Base-by-base conservation (phyloP, 192 early-diverging fungal genomes). In the Jimgerdemannia flammicorona region DNA sequence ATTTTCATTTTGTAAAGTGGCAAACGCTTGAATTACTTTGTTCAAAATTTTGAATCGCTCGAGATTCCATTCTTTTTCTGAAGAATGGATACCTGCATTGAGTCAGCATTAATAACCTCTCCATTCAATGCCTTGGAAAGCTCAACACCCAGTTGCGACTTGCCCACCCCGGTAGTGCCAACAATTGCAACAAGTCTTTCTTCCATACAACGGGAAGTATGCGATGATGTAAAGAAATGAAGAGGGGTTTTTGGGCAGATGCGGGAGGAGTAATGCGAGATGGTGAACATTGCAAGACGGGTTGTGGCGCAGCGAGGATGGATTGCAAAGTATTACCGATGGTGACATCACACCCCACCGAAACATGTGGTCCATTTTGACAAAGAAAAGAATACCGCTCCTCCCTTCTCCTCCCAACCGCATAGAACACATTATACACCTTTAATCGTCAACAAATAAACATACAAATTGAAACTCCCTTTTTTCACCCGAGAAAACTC, bases 121-220 rank as follows among this genome's bases (percentile, higher is more conserved):
- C 96, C 97, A 63, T 88, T 76, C 4, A 98, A 69, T 6, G 88
- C 87, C 54, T 94, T 87, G 3, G 95, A 92, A 39, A 99, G 78
- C 75, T 98, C 92, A 43, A 99, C 90, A 4, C 94, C 92, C 9
- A 99, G 83, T 77, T 96, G 87, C n/a, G 95, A 95, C 77, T 99
- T 99, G n/a, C 98, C 98, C 11, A 97, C 95, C 10, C 96, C 97
- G 2, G 97, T 98, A 2, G 95, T 96, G 3, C 97, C 97, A 49
- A 91, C 87, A 65, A 95, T 87, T 6, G 92, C 88, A 40, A 92
- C 80, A 17, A 59, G 49, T 59, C 14, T 59, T 14, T 59, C 49
- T 6, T 59, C 8, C 49, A 59, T 59, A 10, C 49, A 10, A 10
- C 0, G 49, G 49, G 49, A 59, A 59, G 29, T 29, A 29, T 29